Base-by-base conservation (phyloP, 495 filamentous ascomycete species). In the Aspergillus sparsus region DNA sequence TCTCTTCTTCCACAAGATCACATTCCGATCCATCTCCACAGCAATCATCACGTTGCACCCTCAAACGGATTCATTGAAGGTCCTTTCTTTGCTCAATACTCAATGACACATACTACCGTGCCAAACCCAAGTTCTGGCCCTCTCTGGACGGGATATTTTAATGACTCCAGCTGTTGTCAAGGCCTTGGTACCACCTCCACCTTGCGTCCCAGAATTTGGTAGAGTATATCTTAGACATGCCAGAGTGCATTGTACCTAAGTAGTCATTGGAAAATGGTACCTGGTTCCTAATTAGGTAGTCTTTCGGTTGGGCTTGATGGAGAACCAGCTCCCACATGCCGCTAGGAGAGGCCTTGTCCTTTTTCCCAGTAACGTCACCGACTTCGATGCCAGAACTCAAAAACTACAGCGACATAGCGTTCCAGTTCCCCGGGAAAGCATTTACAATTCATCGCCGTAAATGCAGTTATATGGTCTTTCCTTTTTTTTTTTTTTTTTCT, bases 51-150 rank as follows among this genome's bases (percentile, higher is more conserved):
- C 49, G 60, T 62, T 57, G 18, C 55, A 53, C 32, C 54, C 31
- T 27, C n/a, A 35, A n/a, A 21, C 46, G 36, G 15, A 31, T 58
- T 41, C 16, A 36, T 33, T 41, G 13, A 13, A 47, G 54, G 62
- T 66, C 60, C 62, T 58, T 63, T 63, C 57, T 35, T 54, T 46
- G 33, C 55, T 53, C 13, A 41, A 27, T 63, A 45, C 55, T 36
- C 52, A 60, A 62, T 64, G 53, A 56, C 53, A 54, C 63, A 58
- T 66, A 64, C 66, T 60, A 69, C 69, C 67, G 53, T 65, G 55
- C 52, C 65, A 62, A 46, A 47, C 18, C 54, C 39, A 34, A 15
- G 42, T 53, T 57, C 33, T 47, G 39, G 6, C 52, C 54, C 50
- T 34, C 44, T 54, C 16, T 39, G 27, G 39, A 13, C 27, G 33